Base-by-base conservation (phyloP, 2,329 filamentous ascomycete genomes). In the Nigrospora oryzae region DNA sequence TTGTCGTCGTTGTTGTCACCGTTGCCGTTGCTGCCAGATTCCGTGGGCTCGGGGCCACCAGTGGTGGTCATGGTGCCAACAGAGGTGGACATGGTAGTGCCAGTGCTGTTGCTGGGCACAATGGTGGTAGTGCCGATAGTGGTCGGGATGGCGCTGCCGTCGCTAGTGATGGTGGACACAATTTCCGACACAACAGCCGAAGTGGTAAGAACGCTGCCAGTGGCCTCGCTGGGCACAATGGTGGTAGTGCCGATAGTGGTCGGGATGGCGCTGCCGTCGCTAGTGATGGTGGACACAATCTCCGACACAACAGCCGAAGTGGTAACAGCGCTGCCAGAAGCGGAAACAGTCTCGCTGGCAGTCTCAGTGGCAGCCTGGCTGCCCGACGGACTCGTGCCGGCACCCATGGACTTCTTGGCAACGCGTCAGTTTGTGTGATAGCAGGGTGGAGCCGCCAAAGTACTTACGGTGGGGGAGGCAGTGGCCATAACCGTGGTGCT, bases 201-300 rank as follows among this genome's bases (percentile, higher is more conserved):
- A 8, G 40, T 42, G 4, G 40, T 16, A 11, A 42, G 23, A 10
- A 2, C 23, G 8, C 23, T 7, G 8, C 5, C 23, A 28, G 23
- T 28, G 17, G 16, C 40, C 2, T n/a, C 34, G 34, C 34, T 16
- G 46, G 57, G 52, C 41, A 56, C 56, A 40, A 49, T 51, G 54
- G 54, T 52, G 44, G 52, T 49, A 41, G 49, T 53, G 23, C 23
- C 23, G 23, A 28, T 28, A 10, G 23, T 28, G 23, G 23, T 28
- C 23, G 23, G 23, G 48, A 56, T 53, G 43, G 50, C 49, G 46
- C 53, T 53, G 52, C 56, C 33, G 15, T 23, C 16, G 13, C 19
- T 37, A 30, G 41, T 37, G 10, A 36, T 36, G 11, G 34, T 36
- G 13, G 34, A n/a, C 34, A 36, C 6, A 11, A 36, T n/a, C 12